Evolutionary conservation across 139 green algal genomes (phyloP), one percentile per base, ranked within the genome.

Genomic region (Desmodesmus armatus): DNA sequence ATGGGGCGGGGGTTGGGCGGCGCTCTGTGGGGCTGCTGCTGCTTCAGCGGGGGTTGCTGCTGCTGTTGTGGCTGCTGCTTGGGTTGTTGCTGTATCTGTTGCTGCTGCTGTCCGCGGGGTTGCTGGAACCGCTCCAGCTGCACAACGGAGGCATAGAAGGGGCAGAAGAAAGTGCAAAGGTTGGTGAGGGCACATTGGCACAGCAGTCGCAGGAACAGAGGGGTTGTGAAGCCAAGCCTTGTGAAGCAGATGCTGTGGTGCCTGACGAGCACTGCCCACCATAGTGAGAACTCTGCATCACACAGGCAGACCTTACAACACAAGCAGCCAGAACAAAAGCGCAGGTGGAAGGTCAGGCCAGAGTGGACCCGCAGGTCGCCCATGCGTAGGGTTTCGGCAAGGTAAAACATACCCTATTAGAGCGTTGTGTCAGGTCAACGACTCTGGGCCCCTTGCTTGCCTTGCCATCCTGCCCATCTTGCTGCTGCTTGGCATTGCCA

Each of bases 351-450:
- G n/a, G n/a, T n/a, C n/a, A n/a, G n/a, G n/a, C n/a, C n/a, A n/a
- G n/a, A n/a, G n/a, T n/a, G n/a, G n/a, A n/a, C n/a, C n/a, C n/a
- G n/a, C n/a, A n/a, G n/a, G n/a, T n/a, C n/a, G n/a, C n/a, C n/a
- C n/a, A n/a, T n/a, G n/a, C n/a, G n/a, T n/a, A n/a, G n/a, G n/a
- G n/a, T n/a, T n/a, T n/a, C n/a, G n/a, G n/a, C n/a, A n/a, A n/a
- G n/a, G n/a, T n/a, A n/a, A n/a, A n/a, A n/a, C n/a, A n/a, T n/a
- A 82, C 75, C 53, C 75, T 82, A 35, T 82, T 82, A 4, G 75
- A 82, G 2, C 53, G 55, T 53, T 71, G 70, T 33, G 75, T 82
- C 40, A 82, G 75, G 44, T 82, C 75, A 11, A 82, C 71, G 53
- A 82, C n/a, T n/a, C n/a, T n/a, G n/a, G n/a, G 70, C 35, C 71